Evolutionary conservation across 805 yeast species (phyloP), one percentile per base, ranked within the genome.

Genomic region (Wickerhamomyces silvicola): DNA sequence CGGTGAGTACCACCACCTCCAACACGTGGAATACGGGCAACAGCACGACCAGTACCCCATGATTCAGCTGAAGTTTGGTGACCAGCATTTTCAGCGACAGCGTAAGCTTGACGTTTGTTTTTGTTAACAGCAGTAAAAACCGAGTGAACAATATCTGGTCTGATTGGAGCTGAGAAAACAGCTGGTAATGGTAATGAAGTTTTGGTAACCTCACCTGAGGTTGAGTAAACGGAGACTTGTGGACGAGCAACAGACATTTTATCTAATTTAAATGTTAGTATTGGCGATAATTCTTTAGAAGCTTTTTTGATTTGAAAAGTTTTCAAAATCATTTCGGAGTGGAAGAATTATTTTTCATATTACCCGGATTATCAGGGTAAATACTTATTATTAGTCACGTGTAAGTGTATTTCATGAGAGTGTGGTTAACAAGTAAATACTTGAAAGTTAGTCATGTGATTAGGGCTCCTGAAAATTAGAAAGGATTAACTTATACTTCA

Each of bases 21-120:
- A 67, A 92, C 97, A 81, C 98, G 88, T 78, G 98, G 98, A 70
- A 92, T 90, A 81, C 98, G 90, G 75, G 98, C 97, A 65, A 92
- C 96, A 73, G 98, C 98, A 79, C 98, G 88, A 80, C 98, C 98
- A 60, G 98, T 92, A 87, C 98, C 98, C 98, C 98, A 92, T 50
- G 98, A 92, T 76, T 87, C 97, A 68, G 98, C 98, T 48, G 97
- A 90, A 72, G 97, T 88, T 78, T 92, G 97, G 81, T 86, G 95
- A 77, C 98, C 98, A 64, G 98, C 98, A 75, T 87, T 84, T 68
- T 80, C 87, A 59, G 97, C 81, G 59, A 92, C 98, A 67, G 99
- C 96, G 82, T 92, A 92, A 71, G 99, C 97, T 77, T 92, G 99
- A 75, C 99, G 87, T 87, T 90, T 90, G 95, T 92, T 92, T 92